Evolutionary conservation across 73 alveolate genomes (phyloP), one percentile per base, ranked within the genome.

Genomic region (Paraurostyla sp.): DNA sequence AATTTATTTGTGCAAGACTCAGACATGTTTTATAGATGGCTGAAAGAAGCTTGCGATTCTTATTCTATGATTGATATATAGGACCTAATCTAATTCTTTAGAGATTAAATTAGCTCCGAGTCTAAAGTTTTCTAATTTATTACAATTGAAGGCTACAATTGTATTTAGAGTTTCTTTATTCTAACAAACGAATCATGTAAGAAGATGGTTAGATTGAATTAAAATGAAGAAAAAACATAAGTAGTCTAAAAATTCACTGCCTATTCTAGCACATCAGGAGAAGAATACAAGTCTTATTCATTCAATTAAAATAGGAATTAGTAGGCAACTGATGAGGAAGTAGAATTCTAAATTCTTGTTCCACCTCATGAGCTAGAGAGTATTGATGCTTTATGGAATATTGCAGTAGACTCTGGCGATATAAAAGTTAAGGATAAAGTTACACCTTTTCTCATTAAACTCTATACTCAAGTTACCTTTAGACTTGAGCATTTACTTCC

Each of bases 121-220:
- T 69, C 76, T 13, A 63, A 91, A 25, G 91, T 62, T 25, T 85
- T 94, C 83, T 36, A 60, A 22, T 36, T 54, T 0, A 69, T 96
- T 49, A 75, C 96, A 7, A 62, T 57, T 15, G 98, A 96, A 60
- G 97, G 99, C 20, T 95, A 93, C 88, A 80, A 68, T 36, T 93
- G 96, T 80, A 90, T 94, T 42, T 90, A 96, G 80, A 80, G 93
- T 75, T 93, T 92, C 57, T 87, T 96, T 56, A 30, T 89, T n/a
- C 86, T 95, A n/a, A 83, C 88, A 33, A 94, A 94, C 49, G 98
- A 87, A 49, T 75, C 50, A 18, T 43, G 32, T 0, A 48, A 83
- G 16, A 88, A 94, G 25, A 69, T 92, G 83, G 29, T 71, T 54
- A 78, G 78, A 46, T 46, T 43, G 36, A 41, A 4, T 23, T 11